Evolutionary conservation across 2,329 filamentous ascomycete genomes (phyloP), one percentile per base, ranked within the genome.

Genomic region (Leptographium wingfieldii): DNA sequence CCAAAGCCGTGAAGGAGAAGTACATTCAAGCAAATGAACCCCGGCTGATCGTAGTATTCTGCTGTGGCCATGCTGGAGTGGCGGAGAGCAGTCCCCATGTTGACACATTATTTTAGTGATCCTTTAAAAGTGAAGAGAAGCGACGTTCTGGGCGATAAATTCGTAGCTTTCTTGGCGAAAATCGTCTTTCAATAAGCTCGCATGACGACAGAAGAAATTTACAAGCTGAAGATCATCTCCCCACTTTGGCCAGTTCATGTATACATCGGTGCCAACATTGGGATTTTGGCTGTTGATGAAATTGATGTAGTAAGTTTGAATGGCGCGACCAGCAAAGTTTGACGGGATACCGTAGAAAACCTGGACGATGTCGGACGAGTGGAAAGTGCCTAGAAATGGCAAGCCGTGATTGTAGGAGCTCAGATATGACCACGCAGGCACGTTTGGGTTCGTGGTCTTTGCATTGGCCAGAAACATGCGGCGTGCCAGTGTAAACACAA

Each of bases 371-470:
- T 92, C 88, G 1, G 79, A 82, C 16, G 72, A 85, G 69, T 94
- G 90, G 72, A 90, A 87, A 0, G 88, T 92, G 22, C 90, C 89
- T 0, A 92, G 70, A 55, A 92, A 72, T 0, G 88, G 85, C 0
- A 83, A 86, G 11, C 85, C 85, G 68, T 85, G 83, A 73, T 86
- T 72, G 72, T 92, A 92, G 0, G 83, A 85, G 0, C 85, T 73
- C 1, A 94, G 78, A 72, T 91, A 94, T 0, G 85, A 89, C 87
- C 87, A 94, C 1, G 76, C 74, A 0, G 84, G 83, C 0, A 90
- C 81, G 38, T 71, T 65, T 0, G 84, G 83, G 63, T 83, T 77
- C 14, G 74, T 72, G 1, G 72, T 59, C 0, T 69, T 67, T 1
- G 81, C 70, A 0, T 67, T 61, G 14, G 76, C 68, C 27, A 94